Evolutionary conservation across 1,284 basidiomycete genomes (phyloP), one percentile per base, ranked within the genome.

Genomic region (Microstroma glucosiphilum): DNA sequence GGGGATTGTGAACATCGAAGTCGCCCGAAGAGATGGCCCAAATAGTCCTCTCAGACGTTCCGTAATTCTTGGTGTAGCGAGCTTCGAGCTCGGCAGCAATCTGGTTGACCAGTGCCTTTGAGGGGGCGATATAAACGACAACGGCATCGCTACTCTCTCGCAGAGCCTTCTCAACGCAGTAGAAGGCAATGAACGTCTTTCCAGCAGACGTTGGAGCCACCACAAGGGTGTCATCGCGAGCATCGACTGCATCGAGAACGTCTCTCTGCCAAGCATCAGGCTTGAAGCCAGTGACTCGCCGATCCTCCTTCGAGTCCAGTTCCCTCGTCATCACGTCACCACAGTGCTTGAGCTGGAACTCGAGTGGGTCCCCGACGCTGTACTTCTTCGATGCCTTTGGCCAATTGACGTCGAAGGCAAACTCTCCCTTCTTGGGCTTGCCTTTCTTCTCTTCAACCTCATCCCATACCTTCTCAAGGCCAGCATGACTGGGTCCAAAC

Each of bases 181-280:
- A 88, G 73, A 83, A 88, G 2, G 86, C 87, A 51, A 89, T 87
- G 73, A 89, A 88, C 0, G 88, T 88, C 40, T 88, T 89, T 40
- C 87, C 60, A 15, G 54, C 86, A 85, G 72, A 72, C 2, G 76
- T 78, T 8, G 76, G 76, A 2, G 76, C 87, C 58, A 88, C 85
- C 17, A 87, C 86, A 1, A 88, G 82, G 19, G 88, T 77, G 2
- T 86, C 88, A 58, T 83, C 80, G 42, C 85, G 80, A 13, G 75
- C 71, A 65, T 88, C 87, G 23, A 89, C 82, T 57, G 82, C 83
- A 69, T 89, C 86, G 42, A 89, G 77, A 1, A 88, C 87, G 25
- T 83, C 75, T 40, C 85, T 80, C 66, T 88, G 87, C 88, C 88
- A 88, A 0, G 83, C 85, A 75, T 88, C 88, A 0, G 87, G 87